Percentiles rank a stretch among this genome's conserved stretches.
These are phyloP conservation scores for Biscutella laevigata DNA, from an alignment of 441 rosid genomes.

Conservation along the genomic window DNA sequence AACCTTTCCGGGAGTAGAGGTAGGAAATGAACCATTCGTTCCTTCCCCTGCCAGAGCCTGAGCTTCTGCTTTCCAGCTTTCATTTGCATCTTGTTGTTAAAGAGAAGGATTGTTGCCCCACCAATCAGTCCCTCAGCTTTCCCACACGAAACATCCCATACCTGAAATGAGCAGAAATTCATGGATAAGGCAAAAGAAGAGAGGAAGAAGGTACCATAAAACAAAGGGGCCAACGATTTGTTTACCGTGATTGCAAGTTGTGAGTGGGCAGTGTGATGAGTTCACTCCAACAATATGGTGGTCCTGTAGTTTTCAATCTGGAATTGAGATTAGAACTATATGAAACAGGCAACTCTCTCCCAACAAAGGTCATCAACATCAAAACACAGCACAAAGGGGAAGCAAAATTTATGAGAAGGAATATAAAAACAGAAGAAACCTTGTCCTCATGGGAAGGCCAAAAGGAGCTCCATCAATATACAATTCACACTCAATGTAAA, in stretches of 20 bases:
- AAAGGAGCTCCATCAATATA: slow-evolving; percentile 87
- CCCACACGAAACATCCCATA: slow-evolving; percentile 91
- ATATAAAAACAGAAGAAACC: slow-evolving; percentile 27
- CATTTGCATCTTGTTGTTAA: slow-evolving; percentile 80
- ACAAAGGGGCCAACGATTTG: background rate
- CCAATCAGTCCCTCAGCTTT: slow-evolving; percentile 84
- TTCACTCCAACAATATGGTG: slow-evolving; percentile 79
- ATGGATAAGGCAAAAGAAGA: background rate
- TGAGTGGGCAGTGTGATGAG: slow-evolving; percentile 72
- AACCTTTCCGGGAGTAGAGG: slow-evolving; percentile 98
- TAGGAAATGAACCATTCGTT: slow-evolving; percentile 89
- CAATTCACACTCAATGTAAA: slow-evolving; percentile 75
- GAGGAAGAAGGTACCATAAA: slow-evolving; percentile 1
- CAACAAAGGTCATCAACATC: background rate
- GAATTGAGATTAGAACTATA: slow-evolving; percentile 11
- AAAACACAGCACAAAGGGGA: background rate
- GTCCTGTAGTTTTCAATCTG: slow-evolving; percentile 81
- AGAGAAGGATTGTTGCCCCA: slow-evolving; percentile 83
- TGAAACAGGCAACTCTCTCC: background rate
- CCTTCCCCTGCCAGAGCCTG: slow-evolving; percentile 83
- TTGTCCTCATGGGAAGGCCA: slow-evolving; percentile 85
- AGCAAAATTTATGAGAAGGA: background rate
- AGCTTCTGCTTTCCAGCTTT: slow-evolving; percentile 96
- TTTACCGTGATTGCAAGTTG: slow-evolving; percentile 87
- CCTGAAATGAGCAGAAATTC: slow-evolving; percentile 32